Conservation (phyloP, 768 basidiomycete species). For the Termitomyces sp. region DNA sequence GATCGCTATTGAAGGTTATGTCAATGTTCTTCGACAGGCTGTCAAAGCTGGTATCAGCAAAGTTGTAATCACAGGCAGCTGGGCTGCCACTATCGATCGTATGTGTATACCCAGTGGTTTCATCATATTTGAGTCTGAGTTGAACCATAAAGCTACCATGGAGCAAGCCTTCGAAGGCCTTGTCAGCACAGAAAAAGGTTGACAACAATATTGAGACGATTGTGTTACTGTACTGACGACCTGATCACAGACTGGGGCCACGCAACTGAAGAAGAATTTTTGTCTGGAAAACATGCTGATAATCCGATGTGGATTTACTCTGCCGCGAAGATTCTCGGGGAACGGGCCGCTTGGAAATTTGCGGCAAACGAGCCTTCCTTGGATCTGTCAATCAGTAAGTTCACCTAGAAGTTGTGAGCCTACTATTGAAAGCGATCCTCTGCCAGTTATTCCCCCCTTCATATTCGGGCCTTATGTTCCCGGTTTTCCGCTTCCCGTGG, state of each 20-base stretch:
- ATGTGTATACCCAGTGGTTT: neutral
- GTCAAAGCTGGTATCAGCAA: slow-evolving; percentile 28
- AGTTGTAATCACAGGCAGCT: slow-evolving; percentile 29
- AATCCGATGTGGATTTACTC: slow-evolving; percentile 26
- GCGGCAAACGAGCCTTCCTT: slow-evolving; percentile 33
- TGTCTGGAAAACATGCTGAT: slow-evolving; percentile 13
- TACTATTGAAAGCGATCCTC: neutral
- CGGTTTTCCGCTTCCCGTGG: slow-evolving; percentile 17
- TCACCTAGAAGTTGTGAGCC: neutral
- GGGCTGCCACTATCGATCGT: slow-evolving; percentile 22
- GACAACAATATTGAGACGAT: neutral
- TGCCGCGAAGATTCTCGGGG: slow-evolving; percentile 35
- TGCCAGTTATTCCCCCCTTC: slow-evolving; percentile 29
- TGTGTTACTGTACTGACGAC: neutral
- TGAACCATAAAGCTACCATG: slow-evolving; percentile 8
- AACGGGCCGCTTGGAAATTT: slow-evolving; percentile 37
- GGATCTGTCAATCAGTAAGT: slow-evolving; percentile 32
- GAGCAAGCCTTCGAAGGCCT: slow-evolving; percentile 17
- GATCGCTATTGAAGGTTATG: slow-evolving; percentile 30
- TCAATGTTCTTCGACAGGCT: slow-evolving; percentile 36
- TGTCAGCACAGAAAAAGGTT: slow-evolving; percentile 25
- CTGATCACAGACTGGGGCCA: slow-evolving; percentile 30
- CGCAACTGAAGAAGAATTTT: slow-evolving; percentile 26
- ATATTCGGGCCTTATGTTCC: slow-evolving; percentile 30
- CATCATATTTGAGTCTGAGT: neutral